Evolutionary conservation across 2,329 filamentous ascomycete species (phyloP).

Genomic region (Fusarium austroafricanum): DNA sequence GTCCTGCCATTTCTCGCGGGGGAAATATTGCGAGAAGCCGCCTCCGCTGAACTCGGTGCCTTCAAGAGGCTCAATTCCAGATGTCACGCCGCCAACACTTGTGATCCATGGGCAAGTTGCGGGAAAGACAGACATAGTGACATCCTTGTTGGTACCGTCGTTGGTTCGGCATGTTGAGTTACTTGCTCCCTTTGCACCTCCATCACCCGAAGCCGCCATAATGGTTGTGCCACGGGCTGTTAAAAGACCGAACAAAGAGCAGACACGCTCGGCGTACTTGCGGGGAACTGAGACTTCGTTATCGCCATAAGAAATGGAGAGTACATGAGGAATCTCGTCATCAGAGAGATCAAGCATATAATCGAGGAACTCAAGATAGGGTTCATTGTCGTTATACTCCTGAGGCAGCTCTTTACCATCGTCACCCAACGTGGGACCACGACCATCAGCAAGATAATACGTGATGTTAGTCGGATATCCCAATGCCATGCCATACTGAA

Average conservation of each 20-base stretch:
- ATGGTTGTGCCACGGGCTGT: conserved; percentile 64
- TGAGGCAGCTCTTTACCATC: conserved; percentile 51
- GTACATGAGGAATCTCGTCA: conserved; percentile 63
- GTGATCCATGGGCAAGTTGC: conserved; percentile 77
- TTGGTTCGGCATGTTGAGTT: conserved; percentile 67
- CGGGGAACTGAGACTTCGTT: conserved; percentile 66
- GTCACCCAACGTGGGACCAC: conserved; percentile 55
- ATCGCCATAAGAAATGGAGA: conserved; percentile 69
- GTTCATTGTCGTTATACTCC: conserved; percentile 61
- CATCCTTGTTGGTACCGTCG: conserved; percentile 66
- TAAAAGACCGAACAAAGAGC: conserved; percentile 64
- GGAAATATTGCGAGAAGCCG: conserved; percentile 65
- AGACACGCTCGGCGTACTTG: conserved; percentile 64
- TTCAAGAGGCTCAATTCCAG: conserved; percentile 51
- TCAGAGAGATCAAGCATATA: conserved; percentile 60
- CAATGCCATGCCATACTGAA: conserved; percentile 61
- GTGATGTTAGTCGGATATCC: conserved; percentile 58
- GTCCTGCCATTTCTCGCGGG: conserved; percentile 59
- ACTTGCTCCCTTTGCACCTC: conserved; percentile 57
- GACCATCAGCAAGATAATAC: conserved; percentile 60
- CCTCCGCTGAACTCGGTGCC: conserved; percentile 61
- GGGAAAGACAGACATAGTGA: conserved; percentile 72
- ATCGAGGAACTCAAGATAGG: conserved; percentile 66
- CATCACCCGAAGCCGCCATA: conserved; percentile 64
- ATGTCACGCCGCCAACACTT: conserved; percentile 69